These are phyloP conservation scores for Epichloe festucae DNA, from an alignment of 2,329 filamentous ascomycete species.

Conservation along the genomic window DNA sequence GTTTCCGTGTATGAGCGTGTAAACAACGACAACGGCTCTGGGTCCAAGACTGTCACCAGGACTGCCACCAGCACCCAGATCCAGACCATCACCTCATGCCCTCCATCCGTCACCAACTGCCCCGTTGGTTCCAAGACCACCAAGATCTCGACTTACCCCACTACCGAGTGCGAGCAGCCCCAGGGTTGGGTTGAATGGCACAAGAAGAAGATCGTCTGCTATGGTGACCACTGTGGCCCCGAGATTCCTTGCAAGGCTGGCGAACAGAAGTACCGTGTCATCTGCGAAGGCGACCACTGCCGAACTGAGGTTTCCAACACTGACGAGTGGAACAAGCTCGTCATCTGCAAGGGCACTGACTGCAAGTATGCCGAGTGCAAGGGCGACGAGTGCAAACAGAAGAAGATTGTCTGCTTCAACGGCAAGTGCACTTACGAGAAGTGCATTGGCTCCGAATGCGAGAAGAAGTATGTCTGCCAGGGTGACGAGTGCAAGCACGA, in stretches of 20 bases:
- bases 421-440: constrained; percentile 17
- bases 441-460: constrained; percentile 17
- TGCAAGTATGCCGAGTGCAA: constrained; percentile 17
- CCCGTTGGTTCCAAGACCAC: constrained; percentile 12
- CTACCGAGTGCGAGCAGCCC: constrained; percentile 4
- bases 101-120: constrained; percentile 13
- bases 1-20: constrained; percentile 3
- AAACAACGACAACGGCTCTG: not conserved
- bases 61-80: constrained; percentile 17
- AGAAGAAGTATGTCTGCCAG: constrained; percentile 21
- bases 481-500: constrained; percentile 18
- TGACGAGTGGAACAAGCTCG: constrained; percentile 17
- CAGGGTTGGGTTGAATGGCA: constrained; percentile 10
- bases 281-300: constrained; percentile 19
- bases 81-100: constrained; percentile 18
- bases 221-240: constrained; percentile 19
- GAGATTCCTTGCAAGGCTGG: constrained; percentile 16
- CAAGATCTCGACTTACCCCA: constrained; percentile 11
- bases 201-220: constrained; percentile 23
- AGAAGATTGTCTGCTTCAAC: constrained; percentile 22
- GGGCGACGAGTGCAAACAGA: constrained; percentile 11
- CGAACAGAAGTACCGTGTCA: constrained; percentile 16
- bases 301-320: constrained; percentile 13
- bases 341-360: constrained; percentile 16
- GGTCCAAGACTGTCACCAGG: constrained; percentile 6